Percentiles rank a stretch among this genome's conserved stretches.
Conservation (phyloP, 1,139 yeast species). For the Blastobotrys apis region DNA sequence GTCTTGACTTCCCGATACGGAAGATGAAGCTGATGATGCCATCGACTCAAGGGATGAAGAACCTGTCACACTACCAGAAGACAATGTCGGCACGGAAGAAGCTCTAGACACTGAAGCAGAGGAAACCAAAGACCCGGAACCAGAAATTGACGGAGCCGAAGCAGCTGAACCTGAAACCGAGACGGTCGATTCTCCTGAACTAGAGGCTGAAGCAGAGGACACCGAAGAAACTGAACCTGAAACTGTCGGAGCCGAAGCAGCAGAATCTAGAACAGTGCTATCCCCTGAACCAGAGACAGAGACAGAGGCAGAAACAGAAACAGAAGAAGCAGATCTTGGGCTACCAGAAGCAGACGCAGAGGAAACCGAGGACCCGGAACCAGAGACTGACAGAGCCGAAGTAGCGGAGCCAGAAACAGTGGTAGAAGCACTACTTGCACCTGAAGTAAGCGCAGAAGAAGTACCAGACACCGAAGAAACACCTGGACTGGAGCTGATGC, state of each 20-base stretch:
- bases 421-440: background rate
- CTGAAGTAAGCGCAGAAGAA: background rate
- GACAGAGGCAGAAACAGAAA: background rate
- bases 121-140: background rate
- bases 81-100: too few relatives aligned
- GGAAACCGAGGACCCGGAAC: background rate
- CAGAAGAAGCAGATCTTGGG: background rate
- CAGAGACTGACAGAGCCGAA: background rate
- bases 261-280: background rate
- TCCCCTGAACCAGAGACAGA: background rate
- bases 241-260: background rate
- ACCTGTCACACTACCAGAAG: background rate
- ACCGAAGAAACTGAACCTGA: background rate
- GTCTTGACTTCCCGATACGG: too few relatives aligned
- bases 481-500: background rate
- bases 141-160: background rate
- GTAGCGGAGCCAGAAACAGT: background rate
- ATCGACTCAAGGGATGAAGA: background rate
- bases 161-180: background rate
- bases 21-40: too few relatives aligned
- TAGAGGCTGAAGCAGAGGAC: background rate
- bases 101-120: background rate
- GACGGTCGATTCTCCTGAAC: background rate
- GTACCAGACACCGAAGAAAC: background rate
- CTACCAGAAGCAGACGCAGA: background rate